Percentiles rank a stretch among this genome's conserved stretches.
Evolutionary conservation across 768 basidiomycete genomes (phyloP).

Genomic region (Phanerochaete carnosa): DNA sequence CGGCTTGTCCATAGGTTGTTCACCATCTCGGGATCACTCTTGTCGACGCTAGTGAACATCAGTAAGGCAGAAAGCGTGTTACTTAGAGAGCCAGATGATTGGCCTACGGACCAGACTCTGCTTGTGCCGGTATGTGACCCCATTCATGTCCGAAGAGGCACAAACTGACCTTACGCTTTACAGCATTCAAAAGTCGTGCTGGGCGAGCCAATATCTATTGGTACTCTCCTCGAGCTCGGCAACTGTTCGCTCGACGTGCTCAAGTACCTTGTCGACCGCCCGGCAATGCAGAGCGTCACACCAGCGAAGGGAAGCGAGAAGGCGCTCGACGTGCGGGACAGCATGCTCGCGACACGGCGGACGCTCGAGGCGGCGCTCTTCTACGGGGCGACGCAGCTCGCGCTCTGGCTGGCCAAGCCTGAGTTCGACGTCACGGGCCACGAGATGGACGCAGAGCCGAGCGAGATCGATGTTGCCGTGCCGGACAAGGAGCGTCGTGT

Average conservation of each 20-base stretch:
- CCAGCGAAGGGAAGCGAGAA: conserved; percentile 37
- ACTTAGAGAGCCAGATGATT: conserved; percentile 61
- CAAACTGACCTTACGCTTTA: conserved; percentile 9
- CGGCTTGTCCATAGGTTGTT: conserved; percentile 72
- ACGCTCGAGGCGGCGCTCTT: conserved; percentile 66
- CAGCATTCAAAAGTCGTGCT: conserved; percentile 86
- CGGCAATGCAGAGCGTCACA: conserved; percentile 52
- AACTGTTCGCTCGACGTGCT: conserved; percentile 75
- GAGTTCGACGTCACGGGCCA: conserved; percentile 48
- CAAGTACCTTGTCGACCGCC: conserved; percentile 59
- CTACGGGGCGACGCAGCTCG: conserved; percentile 75
- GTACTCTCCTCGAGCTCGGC: conserved; percentile 83
- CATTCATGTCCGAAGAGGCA: neutral
- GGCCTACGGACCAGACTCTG: conserved; percentile 65
- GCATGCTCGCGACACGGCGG: conserved; percentile 52
- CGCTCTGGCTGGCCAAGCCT: conserved; percentile 73
- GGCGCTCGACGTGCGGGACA: conserved; percentile 50
- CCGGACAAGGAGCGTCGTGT: conserved; percentile 38
- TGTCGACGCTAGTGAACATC: conserved; percentile 66
- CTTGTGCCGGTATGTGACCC: conserved; percentile 64
- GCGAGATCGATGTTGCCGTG: conserved; percentile 14
- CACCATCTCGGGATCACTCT: conserved; percentile 63
- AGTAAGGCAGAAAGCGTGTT: conserved; percentile 70
- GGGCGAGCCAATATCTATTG: conserved; percentile 79
- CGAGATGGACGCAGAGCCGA: conserved; percentile 38